Evolutionary conservation across 306 rosid genomes (phyloP).

Genomic region (Prinsepia uniflora): DNA sequence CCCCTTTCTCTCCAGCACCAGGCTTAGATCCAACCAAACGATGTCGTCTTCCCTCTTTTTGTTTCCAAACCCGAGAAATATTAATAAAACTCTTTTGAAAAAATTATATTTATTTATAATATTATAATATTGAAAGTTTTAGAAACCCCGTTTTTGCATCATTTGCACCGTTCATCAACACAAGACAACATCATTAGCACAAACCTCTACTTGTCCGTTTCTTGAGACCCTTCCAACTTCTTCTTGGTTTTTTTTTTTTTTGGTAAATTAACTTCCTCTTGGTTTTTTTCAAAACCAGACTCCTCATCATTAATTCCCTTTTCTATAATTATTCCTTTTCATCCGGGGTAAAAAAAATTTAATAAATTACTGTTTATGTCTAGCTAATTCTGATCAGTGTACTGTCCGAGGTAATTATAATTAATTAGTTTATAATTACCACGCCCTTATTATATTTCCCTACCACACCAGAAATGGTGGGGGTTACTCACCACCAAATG

Average conservation of each 20-base stretch:
- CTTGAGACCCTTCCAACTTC: slow-evolving; percentile 27
- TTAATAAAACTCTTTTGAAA: not conserved
- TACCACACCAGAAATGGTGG: slow-evolving; percentile 30
- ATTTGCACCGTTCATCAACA: slow-evolving; percentile 77
- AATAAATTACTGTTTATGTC: not conserved
- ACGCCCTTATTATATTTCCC: slow-evolving; percentile 50
- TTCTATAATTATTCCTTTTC: slow-evolving; percentile 25
- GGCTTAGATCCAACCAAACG: slow-evolving; percentile 45
- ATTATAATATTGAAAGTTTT: not conserved
- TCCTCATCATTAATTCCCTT: slow-evolving; percentile 48
- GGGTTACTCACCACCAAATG: slow-evolving; percentile 74
- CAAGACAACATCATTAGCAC: slow-evolving; percentile 89
- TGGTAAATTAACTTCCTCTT: too few species aligned
- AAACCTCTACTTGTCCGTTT: slow-evolving; percentile 68
- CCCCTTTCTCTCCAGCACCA: slow-evolving; percentile 17
- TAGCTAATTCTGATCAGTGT: not conserved
- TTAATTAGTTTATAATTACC: slow-evolving; percentile 37
- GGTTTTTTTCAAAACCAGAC: slow-evolving; percentile 48
- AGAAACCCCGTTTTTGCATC: slow-evolving; percentile 74
- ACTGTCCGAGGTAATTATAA: not conserved
- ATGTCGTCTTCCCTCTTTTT: slow-evolving; percentile 37
- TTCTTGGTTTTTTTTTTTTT: slow-evolving; percentile 51
- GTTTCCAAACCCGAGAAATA: slow-evolving; percentile 16
- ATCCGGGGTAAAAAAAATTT: not conserved
- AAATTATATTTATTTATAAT: not conserved